Conservation (phyloP, 352 stramenopile species). For the Thalassiosira exigua region DNA sequence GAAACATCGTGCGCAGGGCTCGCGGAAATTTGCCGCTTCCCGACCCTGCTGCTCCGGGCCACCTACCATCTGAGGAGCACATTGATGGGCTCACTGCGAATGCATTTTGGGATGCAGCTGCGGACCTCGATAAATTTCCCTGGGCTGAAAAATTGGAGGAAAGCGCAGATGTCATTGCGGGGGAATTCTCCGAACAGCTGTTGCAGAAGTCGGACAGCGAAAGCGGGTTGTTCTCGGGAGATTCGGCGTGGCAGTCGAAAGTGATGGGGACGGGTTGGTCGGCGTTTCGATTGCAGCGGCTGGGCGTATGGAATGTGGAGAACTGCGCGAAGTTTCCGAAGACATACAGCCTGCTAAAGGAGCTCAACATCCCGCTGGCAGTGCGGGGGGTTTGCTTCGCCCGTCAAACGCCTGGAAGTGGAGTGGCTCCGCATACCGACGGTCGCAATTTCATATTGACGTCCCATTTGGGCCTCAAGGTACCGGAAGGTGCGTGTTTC, state of each 20-base stretch:
- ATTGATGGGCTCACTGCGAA: slow-evolving; percentile 84
- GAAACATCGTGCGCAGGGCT: slow-evolving; percentile 55
- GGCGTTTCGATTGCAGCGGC: slow-evolving; percentile 82
- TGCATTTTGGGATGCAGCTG: slow-evolving; percentile 81
- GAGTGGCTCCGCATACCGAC: slow-evolving; percentile 84
- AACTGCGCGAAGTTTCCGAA: slow-evolving; percentile 85
- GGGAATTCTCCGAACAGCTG: slow-evolving; percentile 79
- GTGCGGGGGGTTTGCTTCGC: slow-evolving; percentile 88
- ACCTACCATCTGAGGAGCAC: slow-evolving; percentile 85
- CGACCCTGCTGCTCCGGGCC: slow-evolving; percentile 36
- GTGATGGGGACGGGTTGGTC: slow-evolving; percentile 87
- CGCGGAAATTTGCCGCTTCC: slow-evolving; percentile 60
- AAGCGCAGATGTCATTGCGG: slow-evolving; percentile 77
- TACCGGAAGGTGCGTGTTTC: no score
- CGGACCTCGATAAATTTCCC: slow-evolving; percentile 71
- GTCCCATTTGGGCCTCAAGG: slow-evolving; percentile 83
- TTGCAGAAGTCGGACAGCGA: slow-evolving; percentile 21
- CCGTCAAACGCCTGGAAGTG: slow-evolving; percentile 76
- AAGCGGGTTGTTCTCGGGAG: slow-evolving; percentile 61
- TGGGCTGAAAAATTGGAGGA: slow-evolving; percentile 82
- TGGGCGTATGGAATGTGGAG: slow-evolving; percentile 85
- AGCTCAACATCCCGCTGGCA: slow-evolving; percentile 82
- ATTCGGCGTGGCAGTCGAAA: slow-evolving; percentile 84
- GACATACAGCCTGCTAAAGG: slow-evolving; percentile 82
- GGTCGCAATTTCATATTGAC: slow-evolving; percentile 90